Base-by-base conservation (phyloP, 768 basidiomycete species). In the Collybia mongolica region DNA sequence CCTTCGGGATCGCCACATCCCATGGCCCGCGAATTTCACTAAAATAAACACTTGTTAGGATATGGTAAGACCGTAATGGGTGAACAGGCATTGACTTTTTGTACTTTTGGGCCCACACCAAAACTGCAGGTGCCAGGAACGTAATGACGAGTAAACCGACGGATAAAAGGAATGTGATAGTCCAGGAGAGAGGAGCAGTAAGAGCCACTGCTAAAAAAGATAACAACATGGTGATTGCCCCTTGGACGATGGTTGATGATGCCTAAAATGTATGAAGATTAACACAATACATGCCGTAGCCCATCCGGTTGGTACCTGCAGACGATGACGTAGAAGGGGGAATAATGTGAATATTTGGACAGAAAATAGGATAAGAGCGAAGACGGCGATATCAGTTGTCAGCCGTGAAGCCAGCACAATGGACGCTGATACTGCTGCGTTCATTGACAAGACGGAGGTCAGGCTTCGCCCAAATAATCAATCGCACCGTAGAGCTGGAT, bases 351-450 rank as follows among this genome's bases (percentile, higher is more conserved):
- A 94, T 14, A 82, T 65, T 60, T 90, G 82, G 51, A 93, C 83
- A 48, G 92, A 83, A 68, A 92, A 90, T 48, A 93, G 74, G 60
- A 91, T 82, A 50, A 98, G 80, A 29, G 92, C 85, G 62, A 98
- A 98, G 19, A 97, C 96, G 20, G 89, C 83, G 40, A 88, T 66
- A 66, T 93, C 90, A 57, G 88, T 84, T 38, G 81, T 72, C 35
- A 98, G 75, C 56, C 96, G 88, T 36, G 94, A 97, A 26, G 94
- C 93, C 54, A 98, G 76, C 48, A 98, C 95, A 40, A 97, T 89
- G 26, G 90, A 92, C 15, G 92, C 90, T 38, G 91, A 94, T 52
- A 97, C 84, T 26, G 91, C 92, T 39, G 94, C 94, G 62, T 93
- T 93, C 76, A 88, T 90, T 38, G 90, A 92, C 49, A 93, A 65